Evolutionary conservation across 2,329 filamentous ascomycete species (phyloP), one percentile per base, ranked within the genome.

Genomic region (Alternaria panax): DNA sequence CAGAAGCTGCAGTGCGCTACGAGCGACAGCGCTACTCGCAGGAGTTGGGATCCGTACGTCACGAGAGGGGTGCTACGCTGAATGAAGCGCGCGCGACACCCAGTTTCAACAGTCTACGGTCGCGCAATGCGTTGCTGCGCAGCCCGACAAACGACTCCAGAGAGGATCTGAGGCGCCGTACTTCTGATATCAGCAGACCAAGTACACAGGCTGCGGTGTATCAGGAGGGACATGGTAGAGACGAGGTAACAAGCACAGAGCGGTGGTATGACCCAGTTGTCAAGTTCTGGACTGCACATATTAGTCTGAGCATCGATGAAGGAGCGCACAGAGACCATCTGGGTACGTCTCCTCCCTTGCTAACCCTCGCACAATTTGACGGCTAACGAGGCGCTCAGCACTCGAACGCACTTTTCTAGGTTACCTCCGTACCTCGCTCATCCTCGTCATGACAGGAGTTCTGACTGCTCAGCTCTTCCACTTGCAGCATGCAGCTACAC

Each of bases 351-450:
- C 46, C 14, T 9, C 24, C 3, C 18, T 3, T 20, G 27, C 11
- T 6, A 16, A 6, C 36, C 7, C n/a, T 20, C 51, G 25, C 24
- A 27, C 20, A 7, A 7, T 46, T 24, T 40, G 59, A 9, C 30
- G 55, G 48, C 68, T 58, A 45, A 46, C 7, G 7, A 16, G 2
- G 28, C 42, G 1, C 38, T 38, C 68, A 92, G 90, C 90, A 36
- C 84, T 92, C 54, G 90, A 93, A 77, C 83, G 90, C 57, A 93
- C 90, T 18, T 93, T 89, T 71, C 85, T 93, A 18, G 88, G 85
- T 28, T 92, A 92, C 74, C 82, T 92, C 28, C 86, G 90, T 20
- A 92, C 90, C 2, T 91, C 88, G 0, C 78, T 90, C 36, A 83
- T 85, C n/a, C 81, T 92, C 38, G 87, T 89, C 14, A 88, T 91